Evolutionary conservation across 208 protist species (phyloP), one percentile per base, ranked within the genome.

Genomic region (Trypanosoma melophagium): DNA sequence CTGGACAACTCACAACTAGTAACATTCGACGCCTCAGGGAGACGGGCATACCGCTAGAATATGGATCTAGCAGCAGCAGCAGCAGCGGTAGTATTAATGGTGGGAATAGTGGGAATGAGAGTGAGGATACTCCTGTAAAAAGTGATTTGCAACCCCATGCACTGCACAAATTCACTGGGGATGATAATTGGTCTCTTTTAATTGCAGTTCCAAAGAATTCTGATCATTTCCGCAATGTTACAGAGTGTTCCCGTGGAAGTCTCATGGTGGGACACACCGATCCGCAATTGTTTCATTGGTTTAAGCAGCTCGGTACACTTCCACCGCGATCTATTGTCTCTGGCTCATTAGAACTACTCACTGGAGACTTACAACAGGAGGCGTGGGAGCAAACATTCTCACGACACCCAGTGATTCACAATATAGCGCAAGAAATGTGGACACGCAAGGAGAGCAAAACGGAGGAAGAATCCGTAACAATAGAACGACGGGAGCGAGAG

Each of bases 231-330:
- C 82, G 77, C 52, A 95, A 95, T 69, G 45, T 90, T 40, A 21
- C 84, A 14, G 84, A 84, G 22, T 87, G 77, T 42, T 50, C 76
- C 28, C 85, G 89, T 54, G 86, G 66, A 7, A 89, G 80, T 60
- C 54, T 95, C 62, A 95, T 95, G 89, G 25, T 89, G 10, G 89
- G 89, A 17, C 89, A 95, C 81, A 95, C 89, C 35, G 89, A 95
- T 56, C 89, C 89, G 10, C 89, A 95, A 64, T 61, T 95, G 21
- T 95, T 93, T 69, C 89, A 95, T 64, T 95, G 86, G 85, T 95
- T 95, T 56, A 92, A 92, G 66, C 76, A 93, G 67, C 87, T 95
- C 45, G 89, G 89, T 40, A 79, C 77, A 14, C 65, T 95, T 56
- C 89, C 89, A 40, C 89, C 89, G 21, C 84, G 86, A 41, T 66